These are phyloP conservation scores for Mycena floridula DNA, from an alignment of 768 basidiomycete genomes.

Conservation along the genomic window DNA sequence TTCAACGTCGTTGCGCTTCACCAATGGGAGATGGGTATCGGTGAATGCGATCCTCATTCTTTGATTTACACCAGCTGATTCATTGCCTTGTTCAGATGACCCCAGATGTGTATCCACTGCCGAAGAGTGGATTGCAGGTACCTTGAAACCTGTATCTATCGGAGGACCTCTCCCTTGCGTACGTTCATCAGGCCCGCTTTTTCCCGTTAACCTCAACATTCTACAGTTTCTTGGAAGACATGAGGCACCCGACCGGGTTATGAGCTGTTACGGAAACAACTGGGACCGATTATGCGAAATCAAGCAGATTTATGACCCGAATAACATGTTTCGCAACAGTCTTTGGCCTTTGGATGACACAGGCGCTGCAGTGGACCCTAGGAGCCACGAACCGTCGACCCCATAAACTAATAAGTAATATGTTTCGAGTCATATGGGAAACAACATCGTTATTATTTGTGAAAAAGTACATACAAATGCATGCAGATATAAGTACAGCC, in stretches of 20 bases:
- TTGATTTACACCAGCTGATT: no score
- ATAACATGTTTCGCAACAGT: slow-evolving; percentile 66
- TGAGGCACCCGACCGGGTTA: slow-evolving; percentile 56
- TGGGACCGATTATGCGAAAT: slow-evolving; percentile 66
- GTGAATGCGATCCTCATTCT: no score
- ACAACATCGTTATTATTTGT: no score
- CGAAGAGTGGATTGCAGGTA: slow-evolving; percentile 83
- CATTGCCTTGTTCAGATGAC: no score
- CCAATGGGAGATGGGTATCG: slow-evolving; percentile 84
- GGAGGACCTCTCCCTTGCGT: slow-evolving; percentile 87
- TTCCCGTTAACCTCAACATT: no score
- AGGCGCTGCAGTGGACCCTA: slow-evolving; percentile 48
- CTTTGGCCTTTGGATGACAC: slow-evolving; percentile 73
- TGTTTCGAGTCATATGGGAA: no score
- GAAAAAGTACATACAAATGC: no score
- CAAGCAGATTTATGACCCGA: slow-evolving; percentile 74
- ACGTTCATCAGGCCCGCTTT: no score
- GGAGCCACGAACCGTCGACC: slow-evolving; percentile 58
- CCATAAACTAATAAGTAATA: slow-evolving; percentile 16
- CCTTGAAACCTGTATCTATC: slow-evolving; percentile 61
- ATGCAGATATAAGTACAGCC: no score
- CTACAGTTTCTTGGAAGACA: slow-evolving; percentile 69
- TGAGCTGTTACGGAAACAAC: slow-evolving; percentile 67
- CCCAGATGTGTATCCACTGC: slow-evolving; percentile 76
- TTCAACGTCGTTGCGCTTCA: slow-evolving; percentile 89